Base-by-base conservation (phyloP, 2,329 filamentous ascomycete species). In the Cadophora gregata region DNA sequence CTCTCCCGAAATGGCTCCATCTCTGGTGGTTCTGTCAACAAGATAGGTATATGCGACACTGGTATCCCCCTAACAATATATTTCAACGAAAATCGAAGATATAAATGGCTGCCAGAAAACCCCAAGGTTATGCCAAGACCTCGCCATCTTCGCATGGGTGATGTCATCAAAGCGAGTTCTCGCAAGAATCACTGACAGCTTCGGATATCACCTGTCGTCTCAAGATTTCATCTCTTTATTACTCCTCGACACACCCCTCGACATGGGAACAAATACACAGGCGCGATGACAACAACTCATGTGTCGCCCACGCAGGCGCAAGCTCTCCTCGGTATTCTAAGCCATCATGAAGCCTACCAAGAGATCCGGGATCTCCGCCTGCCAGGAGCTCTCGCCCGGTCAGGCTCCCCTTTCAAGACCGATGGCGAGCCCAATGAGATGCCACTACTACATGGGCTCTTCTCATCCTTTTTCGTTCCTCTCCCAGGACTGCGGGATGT, bases 301-400 rank as follows among this genome's bases (percentile, higher is more conserved):
- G 19, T 70, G 16, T 65, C 69, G 14, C 64, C 69, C 10, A 64
- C 62, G 12, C 73, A 74, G 55, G 60, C 69, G 38, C 67, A 72
- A 50, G 73, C 73, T 38, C 70, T 75, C 24, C 69, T 74, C 56
- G 71, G 74, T 61, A 72, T 75, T 60, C 70, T 75, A 29, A 73
- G 72, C 47, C 73, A 75, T 62, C 66, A 73, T 66, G 70, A 75
- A 58, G 86, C 85, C 0, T 89, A 88, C 72, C 78, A 84, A 14
- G 92, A 96, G 78, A 91, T 93, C 68, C 85, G 90, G 75, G 84
- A 84, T 68, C 93, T 94, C 82, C 92, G 89, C 73, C 79, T 83
- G 45, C 86, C 90, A 0, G 80, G 82, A 1, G 85, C 88, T 31
- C 89, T 93, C 67, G 81, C 84, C 66, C 78, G 82, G 25, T 93